Conservation (phyloP, 192 early-diverging fungal genomes). For the Coemansia nantahalensis region DNA sequence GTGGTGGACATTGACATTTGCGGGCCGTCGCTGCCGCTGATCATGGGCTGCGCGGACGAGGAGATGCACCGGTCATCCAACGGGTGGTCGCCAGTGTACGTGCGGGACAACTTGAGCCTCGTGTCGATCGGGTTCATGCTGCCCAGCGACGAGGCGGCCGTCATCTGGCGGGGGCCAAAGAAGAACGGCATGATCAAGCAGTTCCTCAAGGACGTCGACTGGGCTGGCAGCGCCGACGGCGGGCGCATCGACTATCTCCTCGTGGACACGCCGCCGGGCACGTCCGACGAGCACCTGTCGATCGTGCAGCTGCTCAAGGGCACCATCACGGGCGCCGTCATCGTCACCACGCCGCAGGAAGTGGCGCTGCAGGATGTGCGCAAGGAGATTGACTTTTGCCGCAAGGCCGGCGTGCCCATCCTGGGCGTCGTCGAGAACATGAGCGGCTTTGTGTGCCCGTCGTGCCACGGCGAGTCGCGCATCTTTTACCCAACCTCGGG, state of each 20-base stretch:
- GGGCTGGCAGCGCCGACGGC: constrained; percentile 53
- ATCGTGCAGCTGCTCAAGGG: constrained; percentile 75
- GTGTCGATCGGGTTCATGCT: constrained; percentile 97
- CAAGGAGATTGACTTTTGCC: constrained; percentile 95
- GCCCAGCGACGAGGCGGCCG: constrained; percentile 78
- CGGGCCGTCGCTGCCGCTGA: constrained; percentile 90
- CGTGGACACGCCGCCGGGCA: constrained; percentile 96
- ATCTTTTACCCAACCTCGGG: constrained; percentile 80
- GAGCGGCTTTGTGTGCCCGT: constrained; percentile 95
- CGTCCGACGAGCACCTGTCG: constrained; percentile 95
- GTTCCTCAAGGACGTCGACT: constrained; percentile 94
- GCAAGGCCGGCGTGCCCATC: constrained; percentile 73
- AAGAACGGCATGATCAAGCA: constrained; percentile 94
- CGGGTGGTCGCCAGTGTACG: constrained; percentile 81
- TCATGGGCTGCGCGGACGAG: constrained; percentile 82
- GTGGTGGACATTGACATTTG: constrained; percentile 97
- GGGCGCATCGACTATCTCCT: constrained; percentile 80
- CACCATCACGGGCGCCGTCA: constrained; percentile 80
- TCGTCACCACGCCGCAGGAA: constrained; percentile 95
- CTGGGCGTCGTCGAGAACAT: constrained; percentile 97
- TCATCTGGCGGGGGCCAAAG: constrained; percentile 95
- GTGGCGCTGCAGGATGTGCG: constrained; percentile 86
- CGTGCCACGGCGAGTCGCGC: constrained; percentile 69
- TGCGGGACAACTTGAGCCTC: constrained; percentile 74
- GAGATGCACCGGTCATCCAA: constrained; percentile 78